Evolutionary conservation across 805 yeast species (phyloP).

Genomic region (Wickerhamomyces subpelliculosus): DNA sequence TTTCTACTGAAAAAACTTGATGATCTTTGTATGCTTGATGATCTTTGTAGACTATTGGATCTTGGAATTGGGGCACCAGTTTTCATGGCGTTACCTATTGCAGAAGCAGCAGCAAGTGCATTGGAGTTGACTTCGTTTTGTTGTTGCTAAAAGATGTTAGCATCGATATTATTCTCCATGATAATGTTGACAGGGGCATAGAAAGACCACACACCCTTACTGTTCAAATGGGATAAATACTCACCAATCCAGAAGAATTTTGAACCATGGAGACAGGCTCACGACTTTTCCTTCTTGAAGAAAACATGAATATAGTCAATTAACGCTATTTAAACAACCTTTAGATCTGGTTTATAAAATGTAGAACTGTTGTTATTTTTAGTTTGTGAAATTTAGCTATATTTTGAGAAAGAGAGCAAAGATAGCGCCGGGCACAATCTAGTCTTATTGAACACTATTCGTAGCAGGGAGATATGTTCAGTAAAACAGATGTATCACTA

Average conservation of each 20-base stretch:
- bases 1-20: conserved; percentile 3
- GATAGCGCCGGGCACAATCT: no score
- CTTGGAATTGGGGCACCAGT: conserved; percentile 24
- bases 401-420: no score
- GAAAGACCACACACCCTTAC: neutral
- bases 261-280: neutral
- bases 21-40: conserved; percentile 13
- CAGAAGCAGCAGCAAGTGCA: conserved; percentile 60
- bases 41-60: conserved; percentile 21
- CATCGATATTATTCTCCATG: no score
- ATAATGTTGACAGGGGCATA: no score
- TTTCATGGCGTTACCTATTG: conserved; percentile 42
- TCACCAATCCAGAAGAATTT: neutral
- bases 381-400: no score
- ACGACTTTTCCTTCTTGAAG: conserved; percentile 10
- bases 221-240: no score
- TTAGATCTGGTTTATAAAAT: no score
- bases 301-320: neutral
- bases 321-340: no score
- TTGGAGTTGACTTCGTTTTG: conserved; percentile 31
- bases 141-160: conserved; percentile 14
- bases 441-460: no score
- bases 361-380: no score
- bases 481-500: no score
- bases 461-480: no score